Conservation (phyloP, 2,329 filamentous ascomycete species). For the Pseudopithomyces chartarum region DNA sequence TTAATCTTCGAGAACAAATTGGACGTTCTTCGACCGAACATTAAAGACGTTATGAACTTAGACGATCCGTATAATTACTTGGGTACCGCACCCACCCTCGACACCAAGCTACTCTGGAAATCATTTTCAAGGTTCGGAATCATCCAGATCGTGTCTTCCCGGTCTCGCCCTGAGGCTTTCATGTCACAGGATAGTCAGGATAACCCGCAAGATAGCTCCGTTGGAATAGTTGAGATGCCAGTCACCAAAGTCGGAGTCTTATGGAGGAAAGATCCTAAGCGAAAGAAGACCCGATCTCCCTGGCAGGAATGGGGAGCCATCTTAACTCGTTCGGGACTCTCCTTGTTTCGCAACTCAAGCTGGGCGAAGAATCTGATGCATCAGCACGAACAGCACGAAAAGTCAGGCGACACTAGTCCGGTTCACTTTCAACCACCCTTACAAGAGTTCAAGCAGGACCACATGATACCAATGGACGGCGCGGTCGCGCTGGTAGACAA, state of each 20-base stretch:
- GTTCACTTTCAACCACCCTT: slow-evolving; percentile 90
- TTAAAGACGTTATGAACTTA: slow-evolving; percentile 89
- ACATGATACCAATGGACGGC: slow-evolving; percentile 89
- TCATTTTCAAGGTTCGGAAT: slow-evolving; percentile 91
- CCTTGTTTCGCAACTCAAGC: slow-evolving; percentile 90
- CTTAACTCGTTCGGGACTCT: slow-evolving; percentile 93
- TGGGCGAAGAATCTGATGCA: slow-evolving; percentile 93
- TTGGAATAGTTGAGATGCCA: slow-evolving; percentile 95
- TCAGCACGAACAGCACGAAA: slow-evolving; percentile 83
- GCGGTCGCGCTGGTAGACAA: slow-evolving; percentile 86
- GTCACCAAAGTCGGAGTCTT: slow-evolving; percentile 93
- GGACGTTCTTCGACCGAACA: slow-evolving; percentile 78
- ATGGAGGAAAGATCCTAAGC: slow-evolving; percentile 93
- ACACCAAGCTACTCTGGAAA: slow-evolving; percentile 80
- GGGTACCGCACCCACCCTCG: slow-evolving; percentile 74
- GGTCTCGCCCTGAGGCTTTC: slow-evolving; percentile 93
- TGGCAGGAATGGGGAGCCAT: slow-evolving; percentile 99
- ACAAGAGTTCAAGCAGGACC: slow-evolving; percentile 91
- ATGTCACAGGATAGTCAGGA: slow-evolving; percentile 84
- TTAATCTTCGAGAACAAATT: slow-evolving; percentile 90
- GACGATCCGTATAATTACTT: slow-evolving; percentile 92
- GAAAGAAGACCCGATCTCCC: slow-evolving; percentile 89
- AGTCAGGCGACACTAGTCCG: slow-evolving; percentile 75
- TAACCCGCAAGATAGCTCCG: slow-evolving; percentile 79
- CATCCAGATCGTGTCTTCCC: slow-evolving; percentile 90